Conservation (phyloP, 192 early-diverging fungal genomes). For the Chytriomyces sp. region DNA sequence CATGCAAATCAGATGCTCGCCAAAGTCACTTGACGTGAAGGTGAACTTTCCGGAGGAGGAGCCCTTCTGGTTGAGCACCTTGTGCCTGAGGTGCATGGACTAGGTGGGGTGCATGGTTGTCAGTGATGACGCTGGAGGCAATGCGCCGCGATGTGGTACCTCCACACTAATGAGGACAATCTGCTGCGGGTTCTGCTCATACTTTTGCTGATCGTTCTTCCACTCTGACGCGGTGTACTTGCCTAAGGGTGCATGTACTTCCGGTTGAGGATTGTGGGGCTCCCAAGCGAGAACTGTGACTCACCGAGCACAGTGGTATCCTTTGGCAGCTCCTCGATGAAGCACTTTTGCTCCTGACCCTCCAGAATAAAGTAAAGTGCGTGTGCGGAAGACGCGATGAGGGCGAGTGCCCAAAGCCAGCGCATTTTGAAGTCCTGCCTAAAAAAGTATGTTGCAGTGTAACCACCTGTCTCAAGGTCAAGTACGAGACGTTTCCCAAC, state of each 20-base stretch:
- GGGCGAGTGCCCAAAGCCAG: not conserved
- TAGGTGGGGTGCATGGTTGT: slow-evolving; percentile 53
- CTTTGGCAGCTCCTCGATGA: slow-evolving; percentile 90
- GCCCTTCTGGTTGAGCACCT: slow-evolving; percentile 82
- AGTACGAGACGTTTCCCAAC: too few species aligned
- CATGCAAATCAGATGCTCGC: slow-evolving; percentile 92
- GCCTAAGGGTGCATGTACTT: slow-evolving; percentile 29
- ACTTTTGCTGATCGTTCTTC: slow-evolving; percentile 50
- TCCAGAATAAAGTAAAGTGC: slow-evolving; percentile 93
- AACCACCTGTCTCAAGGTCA: too few species aligned
- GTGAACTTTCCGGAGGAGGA: slow-evolving; percentile 76
- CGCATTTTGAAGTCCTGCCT: too few species aligned
- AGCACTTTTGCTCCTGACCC: slow-evolving; percentile 85
- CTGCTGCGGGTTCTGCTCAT: slow-evolving; percentile 14
- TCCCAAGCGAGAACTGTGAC: not conserved
- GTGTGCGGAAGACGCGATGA: slow-evolving; percentile 15
- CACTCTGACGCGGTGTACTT: slow-evolving; percentile 83
- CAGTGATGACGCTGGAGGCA: not conserved
- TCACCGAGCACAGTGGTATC: slow-evolving; percentile 82
- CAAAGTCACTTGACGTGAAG: slow-evolving; percentile 86
- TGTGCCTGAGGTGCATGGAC: slow-evolving; percentile 62
- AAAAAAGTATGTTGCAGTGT: too few species aligned
- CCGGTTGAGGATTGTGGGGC: too few species aligned
- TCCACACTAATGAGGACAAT: slow-evolving; percentile 40
- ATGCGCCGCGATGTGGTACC: slow-evolving; percentile 13